These are phyloP conservation scores for Pseudogymnoascus sp. DNA, from an alignment of 2,329 filamentous ascomycete genomes.

Conservation along the genomic window DNA sequence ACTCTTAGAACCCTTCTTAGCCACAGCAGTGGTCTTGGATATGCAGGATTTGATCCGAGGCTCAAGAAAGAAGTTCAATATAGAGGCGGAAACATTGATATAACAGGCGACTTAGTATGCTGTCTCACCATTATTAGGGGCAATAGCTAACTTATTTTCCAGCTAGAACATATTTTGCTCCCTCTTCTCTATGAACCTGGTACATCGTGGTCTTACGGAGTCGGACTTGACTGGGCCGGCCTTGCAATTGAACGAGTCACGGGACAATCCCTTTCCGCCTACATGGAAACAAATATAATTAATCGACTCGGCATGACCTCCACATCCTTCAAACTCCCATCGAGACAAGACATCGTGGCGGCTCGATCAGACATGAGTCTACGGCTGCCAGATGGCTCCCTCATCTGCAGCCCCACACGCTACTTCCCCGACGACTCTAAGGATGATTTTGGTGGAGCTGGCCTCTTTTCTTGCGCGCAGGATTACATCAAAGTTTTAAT, in stretches of 20 bases:
- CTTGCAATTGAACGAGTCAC: conserved; percentile 38
- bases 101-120: conserved; percentile 17
- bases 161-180: neutral
- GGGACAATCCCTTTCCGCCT: conserved; percentile 35
- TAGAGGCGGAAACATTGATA: conserved; percentile 22
- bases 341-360: conserved; percentile 23
- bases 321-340: conserved; percentile 45
- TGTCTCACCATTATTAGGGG: neutral
- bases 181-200: conserved; percentile 59
- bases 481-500: conserved; percentile 47
- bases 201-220: conserved; percentile 51
- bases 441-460: conserved; percentile 28
- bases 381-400: neutral
- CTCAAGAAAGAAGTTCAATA: conserved; percentile 14
- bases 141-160: neutral
- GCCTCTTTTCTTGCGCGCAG: conserved; percentile 27
- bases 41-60: neutral
- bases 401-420: conserved; percentile 1
- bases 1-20: conserved; percentile 10
- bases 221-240: conserved; percentile 27
- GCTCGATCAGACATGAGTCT: neutral
- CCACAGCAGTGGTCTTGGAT: conserved; percentile 22
- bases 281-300: conserved; percentile 40
- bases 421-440: conserved; percentile 34
- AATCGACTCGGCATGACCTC: conserved; percentile 40